Conservation (phyloP, 2,329 filamentous ascomycete genomes). For the Anthostomella pinea region DNA sequence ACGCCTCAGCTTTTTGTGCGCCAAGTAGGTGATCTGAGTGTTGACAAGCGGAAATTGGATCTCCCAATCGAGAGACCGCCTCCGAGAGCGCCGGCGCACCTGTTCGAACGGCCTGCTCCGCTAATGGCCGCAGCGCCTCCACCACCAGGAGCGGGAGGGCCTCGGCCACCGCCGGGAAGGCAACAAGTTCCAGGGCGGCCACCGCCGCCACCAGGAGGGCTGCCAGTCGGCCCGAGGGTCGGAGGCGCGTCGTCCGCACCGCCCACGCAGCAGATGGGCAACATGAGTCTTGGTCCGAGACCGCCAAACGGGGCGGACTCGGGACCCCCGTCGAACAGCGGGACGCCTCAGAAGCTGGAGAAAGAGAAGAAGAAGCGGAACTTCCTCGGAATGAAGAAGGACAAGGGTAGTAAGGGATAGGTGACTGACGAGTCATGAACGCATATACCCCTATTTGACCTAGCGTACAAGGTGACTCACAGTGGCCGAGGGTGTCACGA, state of each 20-base stretch:
- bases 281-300: constrained; percentile 47
- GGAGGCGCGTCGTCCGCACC: constrained; percentile 33
- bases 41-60: constrained; percentile 71
- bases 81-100: constrained; percentile 77
- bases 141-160: constrained; percentile 24
- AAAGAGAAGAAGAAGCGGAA: constrained; percentile 60
- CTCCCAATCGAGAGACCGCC: constrained; percentile 78
- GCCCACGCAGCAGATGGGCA: constrained; percentile 54
- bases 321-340: constrained; percentile 20
- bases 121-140: constrained; percentile 35
- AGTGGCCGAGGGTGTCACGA: no score
- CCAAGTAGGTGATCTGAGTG: constrained; percentile 76
- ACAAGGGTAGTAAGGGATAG: constrained; percentile 13
- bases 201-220: constrained; percentile 29
- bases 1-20: constrained; percentile 79
- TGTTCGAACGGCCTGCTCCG: constrained; percentile 69
- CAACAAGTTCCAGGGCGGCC: constrained; percentile 29
- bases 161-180: constrained; percentile 26
- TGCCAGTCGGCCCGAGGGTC: constrained; percentile 34
- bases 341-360: constrained; percentile 49
- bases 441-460: no score
- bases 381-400: constrained; percentile 61
- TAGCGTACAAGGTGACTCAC: no score
- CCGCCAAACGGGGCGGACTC: constrained; percentile 23
- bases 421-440: neutral